Base-by-base conservation (phyloP, 768 basidiomycete genomes). In the Leucosporidium scottii region DNA sequence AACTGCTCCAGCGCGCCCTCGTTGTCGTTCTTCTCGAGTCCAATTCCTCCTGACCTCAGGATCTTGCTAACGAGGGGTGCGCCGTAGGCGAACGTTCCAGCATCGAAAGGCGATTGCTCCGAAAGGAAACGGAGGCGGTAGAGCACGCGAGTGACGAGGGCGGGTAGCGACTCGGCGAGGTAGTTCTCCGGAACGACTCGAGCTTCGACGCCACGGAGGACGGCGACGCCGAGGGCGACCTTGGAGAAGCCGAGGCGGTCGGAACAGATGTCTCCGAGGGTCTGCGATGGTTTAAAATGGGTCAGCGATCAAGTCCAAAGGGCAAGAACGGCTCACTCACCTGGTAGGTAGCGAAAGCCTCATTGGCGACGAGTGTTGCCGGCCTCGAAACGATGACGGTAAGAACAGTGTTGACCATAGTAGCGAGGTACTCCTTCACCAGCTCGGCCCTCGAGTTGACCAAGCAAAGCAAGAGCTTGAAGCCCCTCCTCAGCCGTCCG, bases 1-100 rank as follows among this genome's bases (percentile, higher is more conserved):
- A 93, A 82, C 78, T 98, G 94, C 74, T 88, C 88, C 44, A 92
- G 80, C 0, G 84, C 84, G 65, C 88, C 87, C 51, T 92, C 91
- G 51, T 71, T 69, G 48, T 85, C 86, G 55, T 89, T 85, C 21
- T 81, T 81, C 0, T 83, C 80, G 0, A 81, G 79, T 0, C 79
- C 79, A 15, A 93, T 80, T 0, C 91, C 92, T 8, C 91, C 91
- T 31, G 82, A 81, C 1, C 79, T 75, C 12, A 92, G 80, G 25
- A 96, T 85, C 55, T 84, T 83, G 15, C 81, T 84, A 6, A 97
- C 79, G 18, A 98, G 81, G 12, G 91, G 88, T 58, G 86, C 87
- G 0, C 84, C 79, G 72, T 93, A 90, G 0, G 89, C 85, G 78
- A 90, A 94, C 0, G 92, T 93, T 2, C 90, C 85, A 0, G 87